phyloP scores from a whole-genome alignment of 305 asterid species.

The Fraxinus albicans region DNA sequence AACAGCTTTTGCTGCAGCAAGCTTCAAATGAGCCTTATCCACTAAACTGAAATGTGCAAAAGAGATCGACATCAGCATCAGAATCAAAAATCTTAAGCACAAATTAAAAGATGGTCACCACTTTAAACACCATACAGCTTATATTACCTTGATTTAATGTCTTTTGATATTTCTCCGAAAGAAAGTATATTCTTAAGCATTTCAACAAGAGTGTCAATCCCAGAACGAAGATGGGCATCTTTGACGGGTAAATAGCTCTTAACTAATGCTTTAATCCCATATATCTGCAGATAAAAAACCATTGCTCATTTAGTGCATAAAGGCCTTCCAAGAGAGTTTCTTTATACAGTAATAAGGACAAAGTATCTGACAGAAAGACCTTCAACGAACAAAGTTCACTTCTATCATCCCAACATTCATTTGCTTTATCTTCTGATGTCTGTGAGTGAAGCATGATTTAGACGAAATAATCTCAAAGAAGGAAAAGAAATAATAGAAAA shows the following conservation, averaged over 20 bases:
- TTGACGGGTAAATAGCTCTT: conserved; percentile 94
- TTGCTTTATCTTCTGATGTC: conserved; percentile 54
- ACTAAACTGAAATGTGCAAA: conserved; percentile 57
- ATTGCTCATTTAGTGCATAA: conserved; percentile 15
- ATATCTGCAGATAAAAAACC: conserved; percentile 53
- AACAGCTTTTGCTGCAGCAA: conserved; percentile 96
- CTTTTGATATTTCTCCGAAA: conserved; percentile 68
- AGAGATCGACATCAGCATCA: conserved; percentile 23
- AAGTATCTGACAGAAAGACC: conserved; percentile 43
- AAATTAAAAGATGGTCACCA: conserved; percentile 23
- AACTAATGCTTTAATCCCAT: conserved; percentile 88
- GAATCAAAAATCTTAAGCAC: conserved; percentile 6
- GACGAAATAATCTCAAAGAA: conserved; percentile 16
- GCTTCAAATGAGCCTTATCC: conserved; percentile 91
- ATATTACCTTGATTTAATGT: conserved; percentile 72
- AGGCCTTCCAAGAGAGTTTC: conserved; percentile 16
- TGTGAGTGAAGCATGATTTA: conserved; percentile 48
- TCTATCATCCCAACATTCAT: conserved; percentile 80
- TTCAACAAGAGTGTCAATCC: conserved; percentile 69
- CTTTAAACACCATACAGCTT: conserved; percentile 6
- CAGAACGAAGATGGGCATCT: conserved; percentile 90
- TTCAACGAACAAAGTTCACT: conserved; percentile 88
- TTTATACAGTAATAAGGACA: conserved; percentile 20
- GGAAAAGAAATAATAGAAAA: conserved; percentile 7
- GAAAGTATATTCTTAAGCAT: conserved; percentile 72